phyloP scores from a whole-genome alignment of 352 stramenopile genomes.

The Thalassiosira mediterranea region DNA sequence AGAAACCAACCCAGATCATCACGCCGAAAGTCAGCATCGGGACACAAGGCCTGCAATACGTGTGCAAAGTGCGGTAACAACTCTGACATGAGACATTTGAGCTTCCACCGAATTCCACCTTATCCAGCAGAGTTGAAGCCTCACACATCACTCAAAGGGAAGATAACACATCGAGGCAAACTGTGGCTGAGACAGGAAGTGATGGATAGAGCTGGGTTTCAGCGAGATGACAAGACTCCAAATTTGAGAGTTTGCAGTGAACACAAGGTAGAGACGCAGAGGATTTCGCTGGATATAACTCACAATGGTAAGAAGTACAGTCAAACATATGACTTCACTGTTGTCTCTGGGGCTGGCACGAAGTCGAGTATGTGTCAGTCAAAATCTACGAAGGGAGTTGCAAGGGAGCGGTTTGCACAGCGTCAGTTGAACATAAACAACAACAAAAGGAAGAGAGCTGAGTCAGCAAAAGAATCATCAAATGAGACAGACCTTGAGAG shows the following conservation, averaged over 20 bases:
- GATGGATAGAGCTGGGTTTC: constrained; percentile 12
- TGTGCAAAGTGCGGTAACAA: constrained; percentile 8
- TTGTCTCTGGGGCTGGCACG: constrained; percentile 15
- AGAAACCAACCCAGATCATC: neutral
- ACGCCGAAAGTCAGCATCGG: neutral
- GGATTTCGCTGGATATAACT: neutral
- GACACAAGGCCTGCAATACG: constrained; percentile 4
- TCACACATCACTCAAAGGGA: neutral
- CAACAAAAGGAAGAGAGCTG: constrained; percentile 9
- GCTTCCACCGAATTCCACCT: neutral
- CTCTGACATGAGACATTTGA: neutral
- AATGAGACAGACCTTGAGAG: neutral
- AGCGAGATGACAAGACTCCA: neutral
- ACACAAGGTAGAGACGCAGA: constrained; percentile 28
- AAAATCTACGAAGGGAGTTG: constrained; percentile 20
- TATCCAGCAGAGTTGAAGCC: neutral
- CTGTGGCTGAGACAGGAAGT: constrained; percentile 4
- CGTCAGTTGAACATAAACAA: constrained; percentile 5
- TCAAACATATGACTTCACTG: constrained; percentile 25
- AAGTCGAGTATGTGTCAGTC: constrained; percentile 27
- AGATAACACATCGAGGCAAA: constrained; percentile 10
- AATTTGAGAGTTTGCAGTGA: constrained; percentile 21
- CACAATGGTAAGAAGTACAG: constrained; percentile 4
- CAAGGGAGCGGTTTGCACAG: constrained; percentile 21
- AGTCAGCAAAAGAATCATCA: constrained; percentile 8